phyloP scores from a whole-genome alignment of 192 early-diverging fungal species.

The Diversispora epigaea region DNA sequence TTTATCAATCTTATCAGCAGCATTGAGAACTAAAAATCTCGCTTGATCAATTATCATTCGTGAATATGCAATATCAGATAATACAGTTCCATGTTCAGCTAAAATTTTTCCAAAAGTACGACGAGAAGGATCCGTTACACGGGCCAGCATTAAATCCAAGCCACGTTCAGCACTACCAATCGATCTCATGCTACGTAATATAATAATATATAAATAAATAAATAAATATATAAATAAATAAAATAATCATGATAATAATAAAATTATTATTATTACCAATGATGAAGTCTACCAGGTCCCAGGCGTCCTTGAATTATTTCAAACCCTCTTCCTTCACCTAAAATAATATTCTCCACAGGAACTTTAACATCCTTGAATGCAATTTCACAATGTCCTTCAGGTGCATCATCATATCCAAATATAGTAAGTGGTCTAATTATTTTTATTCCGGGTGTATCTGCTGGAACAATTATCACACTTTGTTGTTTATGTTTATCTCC shows the following conservation, averaged over 20 bases:
- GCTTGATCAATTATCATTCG: conserved; percentile 92
- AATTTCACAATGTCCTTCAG: conserved; percentile 96
- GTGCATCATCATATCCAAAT: conserved; percentile 95
- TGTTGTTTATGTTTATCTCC: conserved; percentile 82
- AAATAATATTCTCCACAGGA: conserved; percentile 81
- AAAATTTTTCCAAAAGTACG: conserved; percentile 87
- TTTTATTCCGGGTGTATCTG: conserved; percentile 76
- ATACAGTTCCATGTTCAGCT: conserved; percentile 78
- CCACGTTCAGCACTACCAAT: conserved; percentile 93
- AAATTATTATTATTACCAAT: conserved; percentile 56
- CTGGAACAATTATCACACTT: conserved; percentile 85
- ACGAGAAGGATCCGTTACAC: conserved; percentile 76
- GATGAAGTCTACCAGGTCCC: conserved; percentile 97
- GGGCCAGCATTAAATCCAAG: conserved; percentile 79
- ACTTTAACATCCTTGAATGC: conserved; percentile 86
- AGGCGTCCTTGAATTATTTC: conserved; percentile 97
- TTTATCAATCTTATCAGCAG: conserved; percentile 90
- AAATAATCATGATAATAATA: background rate
- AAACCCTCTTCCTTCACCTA: conserved; percentile 97
- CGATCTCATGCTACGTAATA: conserved; percentile 69
- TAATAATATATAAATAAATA: background rate
- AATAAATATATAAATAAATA: background rate
- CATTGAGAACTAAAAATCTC: conserved; percentile 88
- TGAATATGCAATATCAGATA: conserved; percentile 78
- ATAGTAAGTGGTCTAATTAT: conserved; percentile 84